Base-by-base conservation (phyloP, 2,329 filamentous ascomycete species). In the Coniochaeta pulveracea region DNA sequence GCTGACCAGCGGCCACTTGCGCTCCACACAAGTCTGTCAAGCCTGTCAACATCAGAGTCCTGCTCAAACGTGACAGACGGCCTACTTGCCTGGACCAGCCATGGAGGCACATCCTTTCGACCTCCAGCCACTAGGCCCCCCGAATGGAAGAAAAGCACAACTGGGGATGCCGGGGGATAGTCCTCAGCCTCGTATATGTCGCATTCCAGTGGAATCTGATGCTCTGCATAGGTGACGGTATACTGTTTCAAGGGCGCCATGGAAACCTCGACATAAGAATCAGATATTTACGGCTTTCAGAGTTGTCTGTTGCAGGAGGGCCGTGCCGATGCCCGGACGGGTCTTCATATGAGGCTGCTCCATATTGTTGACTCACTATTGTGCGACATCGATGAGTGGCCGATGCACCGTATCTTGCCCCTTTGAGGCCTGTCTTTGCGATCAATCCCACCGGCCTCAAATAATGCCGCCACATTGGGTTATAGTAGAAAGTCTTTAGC, bases 141-240 rank as follows among this genome's bases (percentile, higher is more conserved):
- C 0, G 54, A 46, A 19, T 59, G 55, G 36, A 58, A 59, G 42
- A 54, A 59, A 12, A 58, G 42, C 18, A 57, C 46, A n/a, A 54
- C 48, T 4, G 52, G 51, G 1, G 40, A 36, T 27, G 41, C 35
- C 14, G 39, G 17, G 2, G 47, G 40, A 17, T 46, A 47, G 39
- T 46, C 42, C 5, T 33, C 32, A 10, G 39, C 39, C 7, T 47
- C 39, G 40, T 56, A 58, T 21, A 58, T 40, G 42, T 56, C 55
- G 41, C 55, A 57, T 33, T 55, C 42, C 15, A 59, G 46, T 9
- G 53, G 45, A 14, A 57, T 41, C 26, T 39, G 43, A 34, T 55
- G 54, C 16, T 41, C 40, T 33, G 51, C 53, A 32, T 47, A 57
- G 8, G 28, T 22, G 18, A 15, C 18, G 5, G 19, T 18, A 17